phyloP scores from a whole-genome alignment of 345 rosid species.

The Brassica carinata region DNA sequence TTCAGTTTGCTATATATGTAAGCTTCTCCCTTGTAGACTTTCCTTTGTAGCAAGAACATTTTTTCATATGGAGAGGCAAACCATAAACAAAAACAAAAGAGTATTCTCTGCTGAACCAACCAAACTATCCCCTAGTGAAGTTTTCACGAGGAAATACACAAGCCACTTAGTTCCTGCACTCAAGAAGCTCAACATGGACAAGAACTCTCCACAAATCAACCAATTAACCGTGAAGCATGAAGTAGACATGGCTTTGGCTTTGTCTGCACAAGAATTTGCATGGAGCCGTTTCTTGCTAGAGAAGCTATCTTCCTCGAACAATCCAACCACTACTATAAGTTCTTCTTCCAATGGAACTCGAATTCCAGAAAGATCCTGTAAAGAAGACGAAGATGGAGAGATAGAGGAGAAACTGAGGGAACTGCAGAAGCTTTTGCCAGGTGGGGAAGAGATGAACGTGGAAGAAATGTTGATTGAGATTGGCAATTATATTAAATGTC shows the following conservation, averaged over 20 bases:
- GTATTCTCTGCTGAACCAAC: conserved; percentile 42
- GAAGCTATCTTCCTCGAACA: conserved; percentile 34
- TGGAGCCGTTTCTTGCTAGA: conserved; percentile 51
- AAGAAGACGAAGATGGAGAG: conserved; percentile 25
- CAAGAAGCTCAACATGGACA: conserved; percentile 40
- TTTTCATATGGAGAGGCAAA: conserved; percentile 43
- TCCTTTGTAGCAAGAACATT: conserved; percentile 12
- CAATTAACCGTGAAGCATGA: conserved; percentile 45
- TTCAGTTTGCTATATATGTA: conserved; percentile 27
- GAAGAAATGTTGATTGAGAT: conserved; percentile 49
- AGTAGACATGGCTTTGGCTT: conserved; percentile 54
- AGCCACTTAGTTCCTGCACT: conserved; percentile 48
- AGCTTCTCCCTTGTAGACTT: conserved; percentile 31
- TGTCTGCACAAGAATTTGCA: conserved; percentile 49
- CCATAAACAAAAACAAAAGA: conserved; percentile 39
- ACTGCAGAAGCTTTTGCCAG: conserved; percentile 44
- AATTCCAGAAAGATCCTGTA: not conserved
- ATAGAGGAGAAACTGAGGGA: conserved; percentile 33
- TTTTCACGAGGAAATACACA: conserved; percentile 43
- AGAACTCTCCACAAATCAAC: conserved; percentile 4
- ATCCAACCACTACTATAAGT: conserved; percentile 14
- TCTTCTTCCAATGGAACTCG: conserved; percentile 8
- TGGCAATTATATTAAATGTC: conserved; percentile 49
- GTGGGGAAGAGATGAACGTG: conserved; percentile 46
- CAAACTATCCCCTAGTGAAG: conserved; percentile 12